phyloP scores from a whole-genome alignment of 192 early-diverging fungal genomes.

The Coemansia sp. region DNA sequence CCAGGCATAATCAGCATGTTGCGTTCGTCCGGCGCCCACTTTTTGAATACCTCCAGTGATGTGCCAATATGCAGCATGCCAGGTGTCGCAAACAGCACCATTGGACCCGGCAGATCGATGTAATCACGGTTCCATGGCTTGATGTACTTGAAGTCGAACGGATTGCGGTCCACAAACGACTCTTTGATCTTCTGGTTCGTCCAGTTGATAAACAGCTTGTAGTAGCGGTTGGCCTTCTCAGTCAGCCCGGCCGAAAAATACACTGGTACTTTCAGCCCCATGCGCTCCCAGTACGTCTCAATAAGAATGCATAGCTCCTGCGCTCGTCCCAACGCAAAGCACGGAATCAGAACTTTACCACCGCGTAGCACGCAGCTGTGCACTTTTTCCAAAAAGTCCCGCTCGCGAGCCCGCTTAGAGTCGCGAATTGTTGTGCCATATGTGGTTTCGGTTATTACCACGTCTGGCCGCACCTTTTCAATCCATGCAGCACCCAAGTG shows the following conservation, averaged over 20 bases:
- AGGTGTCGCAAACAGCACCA: conserved; percentile 95
- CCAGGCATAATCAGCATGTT: conserved; percentile 99
- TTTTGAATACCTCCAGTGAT: conserved; percentile 90
- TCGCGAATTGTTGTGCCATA: conserved; percentile 96
- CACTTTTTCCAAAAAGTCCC: conserved; percentile 89
- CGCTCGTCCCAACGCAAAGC: conserved; percentile 96
- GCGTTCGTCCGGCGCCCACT: conserved; percentile 87
- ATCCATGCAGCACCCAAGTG: conserved; percentile 98
- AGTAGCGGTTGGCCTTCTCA: conserved; percentile 90
- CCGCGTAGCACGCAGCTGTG: conserved; percentile 72
- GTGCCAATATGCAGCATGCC: conserved; percentile 98
- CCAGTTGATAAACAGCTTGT: conserved; percentile 97
- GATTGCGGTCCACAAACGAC: conserved; percentile 89
- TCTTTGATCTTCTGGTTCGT: conserved; percentile 96
- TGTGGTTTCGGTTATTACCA: conserved; percentile 95
- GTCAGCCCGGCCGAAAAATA: conserved; percentile 96
- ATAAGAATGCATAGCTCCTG: conserved; percentile 97
- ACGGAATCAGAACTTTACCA: conserved; percentile 93
- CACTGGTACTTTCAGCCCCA: conserved; percentile 84
- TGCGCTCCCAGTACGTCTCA: conserved; percentile 93
- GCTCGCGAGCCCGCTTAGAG: conserved; percentile 88
- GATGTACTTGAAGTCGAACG: conserved; percentile 97
- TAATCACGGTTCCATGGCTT: conserved; percentile 74
- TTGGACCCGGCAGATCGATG: conserved; percentile 78
- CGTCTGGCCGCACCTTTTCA: conserved; percentile 84